Conservation (phyloP, 352 stramenopile species). For the Globisporangium splendens region DNA sequence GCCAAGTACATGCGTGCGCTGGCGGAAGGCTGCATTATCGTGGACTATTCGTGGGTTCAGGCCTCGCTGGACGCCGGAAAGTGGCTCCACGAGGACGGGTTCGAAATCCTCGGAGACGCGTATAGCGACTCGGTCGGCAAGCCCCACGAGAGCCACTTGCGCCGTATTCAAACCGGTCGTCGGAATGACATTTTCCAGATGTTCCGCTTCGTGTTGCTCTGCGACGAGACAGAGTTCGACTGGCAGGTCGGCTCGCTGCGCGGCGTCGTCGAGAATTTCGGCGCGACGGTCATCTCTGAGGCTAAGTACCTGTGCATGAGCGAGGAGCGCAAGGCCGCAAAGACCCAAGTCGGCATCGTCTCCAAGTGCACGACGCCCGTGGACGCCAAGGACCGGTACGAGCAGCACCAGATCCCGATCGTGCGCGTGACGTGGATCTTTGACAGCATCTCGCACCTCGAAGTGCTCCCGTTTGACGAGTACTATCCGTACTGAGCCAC, state of each 20-base stretch:
- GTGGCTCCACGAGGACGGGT: constrained; percentile 69
- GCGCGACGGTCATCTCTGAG: constrained; percentile 39
- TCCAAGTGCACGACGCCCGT: constrained; percentile 58
- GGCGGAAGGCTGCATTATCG: constrained; percentile 64
- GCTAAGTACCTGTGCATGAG: constrained; percentile 23
- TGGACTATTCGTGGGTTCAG: constrained; percentile 77
- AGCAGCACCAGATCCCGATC: constrained; percentile 75
- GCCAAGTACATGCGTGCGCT: constrained; percentile 86
- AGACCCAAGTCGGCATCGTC: constrained; percentile 65
- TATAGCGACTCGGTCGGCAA: constrained; percentile 72
- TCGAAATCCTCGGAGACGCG: constrained; percentile 78
- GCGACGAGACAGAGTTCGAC: constrained; percentile 62
- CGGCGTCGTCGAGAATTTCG: constrained; percentile 65
- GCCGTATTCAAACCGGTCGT: constrained; percentile 36
- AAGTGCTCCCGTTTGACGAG: constrained; percentile 80
- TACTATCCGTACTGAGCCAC: constrained; percentile 77
- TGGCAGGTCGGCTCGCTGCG: constrained; percentile 66
- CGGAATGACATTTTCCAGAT: constrained; percentile 75
- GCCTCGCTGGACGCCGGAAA: constrained; percentile 51
- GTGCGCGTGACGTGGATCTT: constrained; percentile 87
- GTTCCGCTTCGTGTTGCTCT: constrained; percentile 77
- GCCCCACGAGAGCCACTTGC: constrained; percentile 59
- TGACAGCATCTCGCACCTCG: constrained; percentile 83
- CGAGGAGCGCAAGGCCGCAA: constrained; percentile 18
- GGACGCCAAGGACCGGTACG: constrained; percentile 53